Percentiles rank a stretch among this genome's conserved stretches.
Evolutionary conservation across 306 rosid species (phyloP).

Genomic region (Fragaria iinumae): DNA sequence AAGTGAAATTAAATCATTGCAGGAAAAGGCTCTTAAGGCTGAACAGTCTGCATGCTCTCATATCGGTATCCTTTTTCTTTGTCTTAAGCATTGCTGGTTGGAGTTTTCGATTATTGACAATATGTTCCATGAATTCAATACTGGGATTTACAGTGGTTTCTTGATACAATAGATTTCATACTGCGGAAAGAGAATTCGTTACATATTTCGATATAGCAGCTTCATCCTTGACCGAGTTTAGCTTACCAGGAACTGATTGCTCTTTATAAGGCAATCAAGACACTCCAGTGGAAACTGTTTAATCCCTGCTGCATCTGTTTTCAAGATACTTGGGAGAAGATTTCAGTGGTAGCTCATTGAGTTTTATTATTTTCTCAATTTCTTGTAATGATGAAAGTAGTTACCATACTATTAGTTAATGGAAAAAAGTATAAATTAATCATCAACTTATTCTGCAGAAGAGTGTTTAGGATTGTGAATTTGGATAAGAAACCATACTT

Average conservation of each 20-base stretch:
- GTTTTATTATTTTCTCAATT: constrained; percentile 2
- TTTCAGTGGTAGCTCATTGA: constrained; percentile 54
- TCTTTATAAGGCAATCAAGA: constrained; percentile 50
- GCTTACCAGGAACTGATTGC: constrained; percentile 56
- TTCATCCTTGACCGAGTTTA: constrained; percentile 57
- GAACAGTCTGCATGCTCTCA: constrained; percentile 22
- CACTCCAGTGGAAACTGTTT: constrained; percentile 56
- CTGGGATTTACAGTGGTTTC: neutral
- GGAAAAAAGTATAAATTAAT: neutral
- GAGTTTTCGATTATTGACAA: neutral
- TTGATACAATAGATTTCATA: constrained; percentile 7
- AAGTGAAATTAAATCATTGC: constrained; percentile 54
- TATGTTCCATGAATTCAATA: neutral
- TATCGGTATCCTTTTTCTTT: constrained; percentile 63
- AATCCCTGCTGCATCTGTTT: constrained; percentile 64
- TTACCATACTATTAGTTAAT: neutral
- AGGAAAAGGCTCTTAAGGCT: constrained; percentile 47
- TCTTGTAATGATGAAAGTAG: neutral
- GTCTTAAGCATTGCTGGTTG: constrained; percentile 14
- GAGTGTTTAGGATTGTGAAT: neutral
- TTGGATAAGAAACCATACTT: neutral
- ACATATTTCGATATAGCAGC: constrained; percentile 9
- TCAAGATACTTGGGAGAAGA: constrained; percentile 72
- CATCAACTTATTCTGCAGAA: neutral
- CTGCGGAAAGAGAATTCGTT: constrained; percentile 11